phyloP scores from a whole-genome alignment of 2,329 filamentous ascomycete species.

The Fusarium protoensiforme region DNA sequence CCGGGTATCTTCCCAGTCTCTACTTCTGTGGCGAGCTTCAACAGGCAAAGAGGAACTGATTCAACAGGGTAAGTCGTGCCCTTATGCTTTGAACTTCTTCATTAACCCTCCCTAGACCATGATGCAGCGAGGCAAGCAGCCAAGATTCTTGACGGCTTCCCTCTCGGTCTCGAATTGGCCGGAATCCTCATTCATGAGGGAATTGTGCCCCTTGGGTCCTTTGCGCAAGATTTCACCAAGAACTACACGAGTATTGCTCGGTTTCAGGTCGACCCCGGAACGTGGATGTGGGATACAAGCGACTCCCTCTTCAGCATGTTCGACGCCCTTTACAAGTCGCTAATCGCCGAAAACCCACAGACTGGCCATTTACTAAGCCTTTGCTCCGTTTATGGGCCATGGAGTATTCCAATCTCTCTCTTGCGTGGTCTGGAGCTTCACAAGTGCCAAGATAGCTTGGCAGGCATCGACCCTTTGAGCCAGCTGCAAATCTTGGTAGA shows the following conservation, averaged over 20 bases:
- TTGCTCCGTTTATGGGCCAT: neutral
- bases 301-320: neutral
- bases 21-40: neutral
- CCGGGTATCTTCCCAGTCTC: neutral
- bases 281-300: neutral
- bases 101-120: neutral
- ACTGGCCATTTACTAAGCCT: neutral
- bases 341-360: accelerated
- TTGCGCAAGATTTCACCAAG: neutral
- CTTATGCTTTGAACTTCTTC: neutral
- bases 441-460: neutral
- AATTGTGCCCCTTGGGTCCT: neutral
- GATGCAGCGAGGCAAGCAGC: neutral
- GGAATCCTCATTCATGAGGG: neutral
- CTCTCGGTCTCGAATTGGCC: neutral
- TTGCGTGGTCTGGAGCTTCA: neutral
- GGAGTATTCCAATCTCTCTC: neutral
- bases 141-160: neutral
- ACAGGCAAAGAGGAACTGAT: accelerated
- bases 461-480: too few relatives aligned
- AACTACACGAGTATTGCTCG: neutral
- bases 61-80: neutral
- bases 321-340: neutral
- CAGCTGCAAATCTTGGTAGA: neutral
- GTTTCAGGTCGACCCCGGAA: neutral